Percentiles rank a stretch among this genome's conserved stretches.
Conservation (phyloP, 2,329 filamentous ascomycete genomes). For the Pleurostoma richardsiae region DNA sequence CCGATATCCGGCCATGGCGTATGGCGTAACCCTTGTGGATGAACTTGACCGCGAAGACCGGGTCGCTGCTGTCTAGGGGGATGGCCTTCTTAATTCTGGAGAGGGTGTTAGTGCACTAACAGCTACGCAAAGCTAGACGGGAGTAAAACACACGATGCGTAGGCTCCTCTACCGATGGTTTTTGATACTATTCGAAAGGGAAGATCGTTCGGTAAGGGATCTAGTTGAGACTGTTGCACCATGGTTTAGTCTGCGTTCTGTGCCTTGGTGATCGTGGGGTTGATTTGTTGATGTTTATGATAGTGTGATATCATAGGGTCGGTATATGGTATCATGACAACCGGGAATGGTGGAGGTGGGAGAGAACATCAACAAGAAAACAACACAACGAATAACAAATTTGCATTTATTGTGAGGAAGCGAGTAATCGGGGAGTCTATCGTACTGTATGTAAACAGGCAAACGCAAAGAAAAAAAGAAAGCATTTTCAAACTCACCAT, state of each 20-base stretch:
- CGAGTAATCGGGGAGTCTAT: too few relatives aligned
- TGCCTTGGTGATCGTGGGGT: background rate
- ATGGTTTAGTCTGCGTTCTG: slow-evolving; percentile 1
- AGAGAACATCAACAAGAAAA: too few relatives aligned
- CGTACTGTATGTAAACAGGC: too few relatives aligned
- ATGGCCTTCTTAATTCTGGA: slow-evolving; percentile 86
- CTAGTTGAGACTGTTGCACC: slow-evolving; percentile 77
- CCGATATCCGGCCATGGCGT: slow-evolving; percentile 79
- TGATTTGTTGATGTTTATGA: too few relatives aligned
- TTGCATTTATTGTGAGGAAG: too few relatives aligned
- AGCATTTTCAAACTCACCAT: too few relatives aligned
- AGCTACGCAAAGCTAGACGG: slow-evolving; percentile 7
- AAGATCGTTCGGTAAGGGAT: slow-evolving; percentile 76
- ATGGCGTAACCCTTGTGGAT: slow-evolving; percentile 96
- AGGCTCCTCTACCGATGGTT: slow-evolving; percentile 93
- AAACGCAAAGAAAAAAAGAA: too few relatives aligned
- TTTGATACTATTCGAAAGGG: slow-evolving; percentile 94
- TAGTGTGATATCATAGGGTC: too few relatives aligned
- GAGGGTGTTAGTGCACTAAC: background rate
- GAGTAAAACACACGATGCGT: slow-evolving; percentile 71
- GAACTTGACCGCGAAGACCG: slow-evolving; percentile 95
- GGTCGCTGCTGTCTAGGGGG: slow-evolving; percentile 61
- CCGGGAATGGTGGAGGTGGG: too few relatives aligned
- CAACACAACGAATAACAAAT: too few relatives aligned
- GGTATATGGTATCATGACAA: too few relatives aligned